Evolutionary conservation across 257 asterid genomes (phyloP).

Genomic region (Lavandula angustifolia): DNA sequence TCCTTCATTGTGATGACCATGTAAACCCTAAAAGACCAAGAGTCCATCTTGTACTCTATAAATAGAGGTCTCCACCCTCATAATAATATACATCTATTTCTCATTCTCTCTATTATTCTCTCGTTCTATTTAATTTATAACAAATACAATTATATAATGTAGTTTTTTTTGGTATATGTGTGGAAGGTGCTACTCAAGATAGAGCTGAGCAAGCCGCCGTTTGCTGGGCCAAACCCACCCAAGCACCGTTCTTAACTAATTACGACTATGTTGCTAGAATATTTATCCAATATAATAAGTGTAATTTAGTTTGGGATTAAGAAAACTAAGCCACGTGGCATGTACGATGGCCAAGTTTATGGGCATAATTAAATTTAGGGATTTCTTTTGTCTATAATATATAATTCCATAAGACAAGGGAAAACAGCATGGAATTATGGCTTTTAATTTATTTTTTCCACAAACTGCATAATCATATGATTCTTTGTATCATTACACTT

Average conservation of each 20-base stretch:
- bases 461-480: too few relatives aligned
- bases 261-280: too few relatives aligned
- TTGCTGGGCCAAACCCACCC: slow-evolving; percentile 6
- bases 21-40: too few relatives aligned
- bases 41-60: too few relatives aligned
- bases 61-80: too few relatives aligned
- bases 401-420: slow-evolving; percentile 1
- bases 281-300: not conserved
- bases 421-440: slow-evolving; percentile 10
- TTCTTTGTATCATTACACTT: not conserved
- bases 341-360: not conserved
- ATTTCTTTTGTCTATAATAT: not conserved
- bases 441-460: too few relatives aligned
- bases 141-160: too few relatives aligned
- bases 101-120: too few relatives aligned
- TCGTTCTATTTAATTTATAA: too few relatives aligned
- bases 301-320: not conserved
- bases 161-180: too few relatives aligned
- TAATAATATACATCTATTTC: too few relatives aligned
- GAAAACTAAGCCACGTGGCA: not conserved
- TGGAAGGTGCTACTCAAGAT: not conserved
- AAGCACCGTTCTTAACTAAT: not conserved
- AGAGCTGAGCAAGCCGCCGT: slow-evolving; percentile 21
- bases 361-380: not conserved
- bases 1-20: too few relatives aligned